Base-by-base conservation (phyloP, 2,329 filamentous ascomycete genomes). In the Chaetoscypha palmicola region DNA sequence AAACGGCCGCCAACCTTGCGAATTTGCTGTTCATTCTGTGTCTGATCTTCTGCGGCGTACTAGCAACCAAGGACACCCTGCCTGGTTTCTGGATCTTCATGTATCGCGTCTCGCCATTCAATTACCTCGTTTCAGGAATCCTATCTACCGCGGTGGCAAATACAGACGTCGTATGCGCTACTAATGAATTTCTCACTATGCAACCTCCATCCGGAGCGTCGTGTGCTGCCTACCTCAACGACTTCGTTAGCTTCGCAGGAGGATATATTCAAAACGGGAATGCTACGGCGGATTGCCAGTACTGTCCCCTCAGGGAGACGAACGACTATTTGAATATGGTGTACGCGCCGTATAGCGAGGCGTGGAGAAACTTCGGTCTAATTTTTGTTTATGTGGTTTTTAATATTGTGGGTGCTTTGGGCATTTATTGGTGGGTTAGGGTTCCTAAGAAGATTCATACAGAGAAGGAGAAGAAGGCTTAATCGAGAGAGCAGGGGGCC, bases 101-200 rank as follows among this genome's bases (percentile, higher is more conserved):
- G 23, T 21, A 34, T 10, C 12, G 19, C 10, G 34, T 24, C 20
- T 37, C 34, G 20, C 34, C 34, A 14, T 83, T 94, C 52, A 89
- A 83, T 0, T 94, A 94, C 61, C 67, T 90, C 14, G 77, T 91
- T 17, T 74, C 74, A 3, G 85, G 81, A 20, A 78, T 94, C 67
- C 63, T 90, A 0, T 73, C 80, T 0, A 76, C 75, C 0, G 84
- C 77, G 3, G 68, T 94, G 3, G 83, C 83, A 36, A 80, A 83
- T 56, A 77, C 77, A 0, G 40, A 66, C 0, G 79, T 90, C 23
- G 54, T 62, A 0, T 94, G 88, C 62, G 77, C 83, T 1, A 53
- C 61, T 5, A 84, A 83, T 58, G 88, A 94, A 61, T 71, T 76
- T 46, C 68, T 86, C 24, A 59, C 63, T 8, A 81, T 94, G 56